Evolutionary conservation across 805 yeast species (phyloP), one percentile per base, ranked within the genome.

Genomic region (Starmera dryadoides): DNA sequence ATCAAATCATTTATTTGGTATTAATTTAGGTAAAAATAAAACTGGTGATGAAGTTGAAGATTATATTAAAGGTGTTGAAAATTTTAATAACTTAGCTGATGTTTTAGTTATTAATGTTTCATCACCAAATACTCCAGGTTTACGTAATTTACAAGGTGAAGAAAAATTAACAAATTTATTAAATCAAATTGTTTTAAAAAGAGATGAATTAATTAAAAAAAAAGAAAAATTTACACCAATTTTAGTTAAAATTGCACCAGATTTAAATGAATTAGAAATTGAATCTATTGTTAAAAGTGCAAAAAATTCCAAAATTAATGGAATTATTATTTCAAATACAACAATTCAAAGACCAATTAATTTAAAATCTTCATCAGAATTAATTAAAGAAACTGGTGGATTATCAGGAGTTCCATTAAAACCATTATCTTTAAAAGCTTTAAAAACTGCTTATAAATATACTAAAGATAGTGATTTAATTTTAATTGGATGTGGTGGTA

Each of bases 101-200:
- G 88, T 86, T 7, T 67, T 91, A 44, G 91, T 91, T 16, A 76
- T 91, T 47, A 91, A 91, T 54, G 96, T 91, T 12, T 87, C 96
- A 1, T 84, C 95, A 36, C 98, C 98, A 38, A 91, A 91, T 57
- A 91, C 98, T 1, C 98, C 98, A 4, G 97, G 97, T 2, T 71
- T 91, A 49, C 76, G 98, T 54, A 86, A 79, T 50, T 71, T 91
- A 49, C 98, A 91, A 65, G 75, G 66, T 41, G 95, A 86, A 49
- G 69, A 69, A 40, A 85, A 83, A 57, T 71, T 91, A 43, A 76
- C 86, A 7, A 69, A 69, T 28, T 66, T 91, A 50, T 69, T 91
- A 49, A 63, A 73, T 9, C 64, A 78, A 11, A 88, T 91, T 26
- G 79, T 88, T 11, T 59, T 63, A 1, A 88, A 84, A 56, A 76